These are phyloP conservation scores for Neoboletus subvelutipes DNA, from an alignment of 768 basidiomycete genomes.

Conservation along the genomic window DNA sequence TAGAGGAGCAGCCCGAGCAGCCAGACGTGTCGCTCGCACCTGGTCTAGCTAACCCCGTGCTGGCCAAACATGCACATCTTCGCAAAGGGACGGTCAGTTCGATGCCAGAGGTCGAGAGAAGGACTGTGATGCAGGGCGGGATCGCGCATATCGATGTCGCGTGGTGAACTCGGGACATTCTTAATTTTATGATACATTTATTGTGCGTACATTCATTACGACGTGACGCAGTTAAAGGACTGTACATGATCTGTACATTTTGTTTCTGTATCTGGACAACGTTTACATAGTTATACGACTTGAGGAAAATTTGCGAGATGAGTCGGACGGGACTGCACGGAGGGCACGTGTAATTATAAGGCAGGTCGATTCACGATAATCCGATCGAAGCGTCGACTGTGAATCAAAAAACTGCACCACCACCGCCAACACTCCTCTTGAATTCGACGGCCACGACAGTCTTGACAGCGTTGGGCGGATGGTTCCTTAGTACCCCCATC, in stretches of 20 bases:
- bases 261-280: background rate
- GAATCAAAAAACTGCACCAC: conserved; percentile 16
- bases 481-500: background rate
- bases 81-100: conserved; percentile 17
- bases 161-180: conserved; percentile 14
- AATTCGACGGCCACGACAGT: background rate
- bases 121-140: conserved; percentile 19
- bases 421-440: background rate
- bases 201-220: background rate
- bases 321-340: conserved; percentile 4
- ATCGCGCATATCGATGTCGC: conserved; percentile 29
- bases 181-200: conserved; percentile 22
- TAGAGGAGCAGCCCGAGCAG: conserved; percentile 8
- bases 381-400: conserved; percentile 18
- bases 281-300: background rate
- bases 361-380: conserved; percentile 22
- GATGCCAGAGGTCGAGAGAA: conserved; percentile 24
- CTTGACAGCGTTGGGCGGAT: background rate
- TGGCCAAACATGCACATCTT: conserved; percentile 21
- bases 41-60: background rate
- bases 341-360: conserved; percentile 17
- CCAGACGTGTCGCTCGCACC: background rate
- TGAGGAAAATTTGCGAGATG: background rate
- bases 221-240: background rate
- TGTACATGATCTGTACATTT: background rate